Evolutionary conservation across 805 yeast genomes (phyloP).

Genomic region (Nakazawaea wyomingensis): DNA sequence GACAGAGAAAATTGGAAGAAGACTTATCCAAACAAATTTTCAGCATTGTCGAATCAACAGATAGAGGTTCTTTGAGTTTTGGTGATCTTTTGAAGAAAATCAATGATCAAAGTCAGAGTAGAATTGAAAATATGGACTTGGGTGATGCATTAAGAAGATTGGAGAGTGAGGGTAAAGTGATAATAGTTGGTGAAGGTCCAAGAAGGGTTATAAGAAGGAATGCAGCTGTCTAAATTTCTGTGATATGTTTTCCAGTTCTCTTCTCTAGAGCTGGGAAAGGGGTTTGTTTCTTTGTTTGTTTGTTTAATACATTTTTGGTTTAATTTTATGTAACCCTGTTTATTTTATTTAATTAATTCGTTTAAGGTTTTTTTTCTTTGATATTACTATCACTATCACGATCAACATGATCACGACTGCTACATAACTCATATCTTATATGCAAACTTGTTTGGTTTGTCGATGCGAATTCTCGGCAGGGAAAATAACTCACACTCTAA

Average conservation of each 20-base stretch:
- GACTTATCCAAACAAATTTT: slow-evolving; percentile 63
- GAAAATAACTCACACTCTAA: too few species aligned
- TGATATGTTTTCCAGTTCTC: not conserved
- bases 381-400: too few species aligned
- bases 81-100: slow-evolving; percentile 53
- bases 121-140: slow-evolving; percentile 68
- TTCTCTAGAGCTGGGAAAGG: too few species aligned
- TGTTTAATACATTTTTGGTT: not conserved
- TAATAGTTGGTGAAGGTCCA: slow-evolving; percentile 67
- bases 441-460: too few species aligned
- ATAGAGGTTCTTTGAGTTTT: slow-evolving; percentile 47
- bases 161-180: slow-evolving; percentile 65
- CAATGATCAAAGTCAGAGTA: slow-evolving; percentile 59
- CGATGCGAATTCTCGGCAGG: too few species aligned
- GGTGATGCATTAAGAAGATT: slow-evolving; percentile 62
- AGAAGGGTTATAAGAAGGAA: slow-evolving; percentile 46
- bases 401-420: too few species aligned
- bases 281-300: too few species aligned
- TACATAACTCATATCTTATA: too few species aligned
- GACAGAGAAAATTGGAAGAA: slow-evolving; percentile 73
- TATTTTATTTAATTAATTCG: too few species aligned
- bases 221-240: slow-evolving; percentile 2
- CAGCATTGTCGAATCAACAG: slow-evolving; percentile 44
- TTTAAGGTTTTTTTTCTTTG: too few species aligned
- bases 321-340: too few species aligned